Evolutionary conservation across 2,329 filamentous ascomycete species (phyloP), one percentile per base, ranked within the genome.

Genomic region (Endocalyx cinctus): DNA sequence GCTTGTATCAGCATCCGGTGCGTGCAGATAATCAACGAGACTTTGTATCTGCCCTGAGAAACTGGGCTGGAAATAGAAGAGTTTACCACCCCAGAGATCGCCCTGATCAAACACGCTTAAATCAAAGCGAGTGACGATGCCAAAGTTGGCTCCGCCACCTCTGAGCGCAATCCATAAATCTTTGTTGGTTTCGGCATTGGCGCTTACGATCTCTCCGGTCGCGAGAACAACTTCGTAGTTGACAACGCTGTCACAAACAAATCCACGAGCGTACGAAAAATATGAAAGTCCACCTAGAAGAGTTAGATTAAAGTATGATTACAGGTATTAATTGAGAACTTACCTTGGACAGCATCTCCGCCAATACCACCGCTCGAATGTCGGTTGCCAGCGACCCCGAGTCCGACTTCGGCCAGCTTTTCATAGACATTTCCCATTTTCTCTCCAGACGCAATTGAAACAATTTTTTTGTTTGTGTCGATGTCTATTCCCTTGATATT

Each of bases 201-300:
- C 64, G 17, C 64, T 46, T 18, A 60, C 47, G 14, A 65, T 40
- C 3, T 51, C 43, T 6, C 61, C 62, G 27, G 49, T 48, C n/a
- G 60, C 57, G 18, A 65, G 54, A 5, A 64, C 60, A 8, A 63
- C 42, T 29, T 60, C 46, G 26, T 49, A 51, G 18, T 48, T 52
- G 18, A 38, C 29, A 3, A 45, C 34, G 18, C 38, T 45, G 32
- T 45, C 42, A 22, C 38, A 44, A 10, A 42, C 23, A 31, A 43
- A 42, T 6, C 41, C 43, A 5, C 23, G 26, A 10, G 27, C 10
- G 23, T 35, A 41, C 14, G 40, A 43, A 15, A 41, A 41, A 22
- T 34, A 43, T 3, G 42, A 45, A 1, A 39, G 16, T 14, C 39
- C 39, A 19, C 39, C 42, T 43, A 19, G 29, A 12, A 29, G 5